Evolutionary conservation across 78 protist species (phyloP).

Genomic region (Salpingoeca rosetta): DNA sequence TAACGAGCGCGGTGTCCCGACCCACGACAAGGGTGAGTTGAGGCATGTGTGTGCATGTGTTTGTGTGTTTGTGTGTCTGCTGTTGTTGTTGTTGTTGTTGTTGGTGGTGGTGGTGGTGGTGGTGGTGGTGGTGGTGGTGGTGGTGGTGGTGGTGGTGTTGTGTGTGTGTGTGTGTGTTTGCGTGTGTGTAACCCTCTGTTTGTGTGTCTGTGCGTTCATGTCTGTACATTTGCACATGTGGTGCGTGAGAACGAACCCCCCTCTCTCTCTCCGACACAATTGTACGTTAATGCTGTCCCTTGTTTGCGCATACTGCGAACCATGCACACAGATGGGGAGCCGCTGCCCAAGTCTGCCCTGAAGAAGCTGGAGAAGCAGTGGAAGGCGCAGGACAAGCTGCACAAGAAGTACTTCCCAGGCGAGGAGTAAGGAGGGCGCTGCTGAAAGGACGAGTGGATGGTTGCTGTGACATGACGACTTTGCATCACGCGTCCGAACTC

Average conservation of each 20-base stretch:
- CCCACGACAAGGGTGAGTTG: neutral
- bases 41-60: neutral
- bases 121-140: no score
- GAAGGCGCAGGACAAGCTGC: conserved; percentile 15
- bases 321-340: conserved; percentile 9
- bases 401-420: neutral
- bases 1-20: conserved; percentile 3
- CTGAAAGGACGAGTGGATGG: neutral
- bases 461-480: neutral
- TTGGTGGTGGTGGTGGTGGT: no score
- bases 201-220: no score
- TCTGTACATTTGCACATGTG: no score
- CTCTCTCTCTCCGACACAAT: no score
- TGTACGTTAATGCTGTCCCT: neutral
- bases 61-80: no score
- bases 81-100: neutral
- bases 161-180: neutral
- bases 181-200: neutral
- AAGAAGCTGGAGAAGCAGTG: conserved; percentile 15
- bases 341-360: neutral
- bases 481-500: neutral
- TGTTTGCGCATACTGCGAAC: conserved; percentile 25
- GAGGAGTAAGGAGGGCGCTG: no score
- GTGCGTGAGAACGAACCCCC: no score
- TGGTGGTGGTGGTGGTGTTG: no score